Evolutionary conservation across 208 protist species (phyloP).

Genomic region (Trypanosoma lewisi): DNA sequence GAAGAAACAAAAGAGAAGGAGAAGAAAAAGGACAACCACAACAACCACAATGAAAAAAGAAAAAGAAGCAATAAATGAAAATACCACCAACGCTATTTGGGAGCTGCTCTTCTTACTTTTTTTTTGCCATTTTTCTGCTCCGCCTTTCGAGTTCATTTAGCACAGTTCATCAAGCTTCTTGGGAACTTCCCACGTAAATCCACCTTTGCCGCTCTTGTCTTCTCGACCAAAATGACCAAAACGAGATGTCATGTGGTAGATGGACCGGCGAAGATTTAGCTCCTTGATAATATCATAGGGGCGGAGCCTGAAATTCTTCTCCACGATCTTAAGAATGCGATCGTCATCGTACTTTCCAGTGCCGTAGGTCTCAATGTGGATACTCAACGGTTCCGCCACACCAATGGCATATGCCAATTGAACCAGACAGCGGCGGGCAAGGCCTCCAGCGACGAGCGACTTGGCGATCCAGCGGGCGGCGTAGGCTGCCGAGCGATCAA

Average conservation of each 20-base stretch:
- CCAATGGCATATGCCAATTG: constrained; percentile 99
- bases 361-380: constrained; percentile 99
- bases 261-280: constrained; percentile 94
- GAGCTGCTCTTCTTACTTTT: neutral
- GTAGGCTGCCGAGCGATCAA: constrained; percentile 99
- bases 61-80: constrained; percentile 15
- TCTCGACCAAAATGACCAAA: constrained; percentile 99
- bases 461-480: constrained; percentile 99
- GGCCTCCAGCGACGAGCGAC: constrained; percentile 95
- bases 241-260: constrained; percentile 96
- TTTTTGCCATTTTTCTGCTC: too few species aligned
- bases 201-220: constrained; percentile 75
- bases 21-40: constrained; percentile 16
- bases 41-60: constrained; percentile 9
- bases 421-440: constrained; percentile 94
- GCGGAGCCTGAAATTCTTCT: constrained; percentile 98
- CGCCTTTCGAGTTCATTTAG: neutral
- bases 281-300: constrained; percentile 97
- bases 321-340: constrained; percentile 85
- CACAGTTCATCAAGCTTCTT: constrained; percentile 93
- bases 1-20: constrained; percentile 11
- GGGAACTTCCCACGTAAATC: constrained; percentile 98
- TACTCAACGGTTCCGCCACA: constrained; percentile 96
- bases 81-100: neutral
- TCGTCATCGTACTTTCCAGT: constrained; percentile 89